Evolutionary conservation across 352 stramenopile genomes (phyloP).

Genomic region (Pythium periplocum): DNA sequence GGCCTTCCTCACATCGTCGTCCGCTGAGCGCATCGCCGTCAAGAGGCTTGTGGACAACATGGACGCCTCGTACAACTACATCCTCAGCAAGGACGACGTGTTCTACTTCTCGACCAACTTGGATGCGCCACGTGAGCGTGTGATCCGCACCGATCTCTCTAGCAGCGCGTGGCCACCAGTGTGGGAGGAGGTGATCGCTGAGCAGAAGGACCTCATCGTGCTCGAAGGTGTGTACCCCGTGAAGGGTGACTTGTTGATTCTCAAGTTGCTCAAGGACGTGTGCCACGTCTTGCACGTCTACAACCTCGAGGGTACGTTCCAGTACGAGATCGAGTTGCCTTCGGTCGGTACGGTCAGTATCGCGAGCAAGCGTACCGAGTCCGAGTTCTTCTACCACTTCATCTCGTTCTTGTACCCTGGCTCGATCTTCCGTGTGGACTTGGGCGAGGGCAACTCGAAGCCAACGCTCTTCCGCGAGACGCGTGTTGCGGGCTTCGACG

Average conservation of each 20-base stretch:
- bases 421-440: conserved; percentile 71
- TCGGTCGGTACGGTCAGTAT: conserved; percentile 65
- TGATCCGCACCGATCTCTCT: conserved; percentile 39
- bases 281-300: conserved; percentile 77
- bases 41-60: conserved; percentile 86
- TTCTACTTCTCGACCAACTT: conserved; percentile 89
- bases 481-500: conserved; percentile 77
- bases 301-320: conserved; percentile 65
- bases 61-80: conserved; percentile 78
- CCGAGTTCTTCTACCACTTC: conserved; percentile 88
- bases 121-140: conserved; percentile 72
- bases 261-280: conserved; percentile 82
- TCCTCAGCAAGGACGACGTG: conserved; percentile 81
- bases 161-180: conserved; percentile 12
- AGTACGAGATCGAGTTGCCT: conserved; percentile 65
- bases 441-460: conserved; percentile 27
- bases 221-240: conserved; percentile 67
- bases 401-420: conserved; percentile 82
- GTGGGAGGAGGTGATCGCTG: conserved; percentile 81
- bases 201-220: conserved; percentile 68
- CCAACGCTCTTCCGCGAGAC: conserved; percentile 69
- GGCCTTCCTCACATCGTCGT: conserved; percentile 30
- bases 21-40: conserved; percentile 31
- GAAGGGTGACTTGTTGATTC: conserved; percentile 59
- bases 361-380: conserved; percentile 63